A percentile compares a stretch with the other conserved stretches of the same genome.
phyloP scores from a whole-genome alignment of 306 rosid genomes.

The Vicia sativa region DNA sequence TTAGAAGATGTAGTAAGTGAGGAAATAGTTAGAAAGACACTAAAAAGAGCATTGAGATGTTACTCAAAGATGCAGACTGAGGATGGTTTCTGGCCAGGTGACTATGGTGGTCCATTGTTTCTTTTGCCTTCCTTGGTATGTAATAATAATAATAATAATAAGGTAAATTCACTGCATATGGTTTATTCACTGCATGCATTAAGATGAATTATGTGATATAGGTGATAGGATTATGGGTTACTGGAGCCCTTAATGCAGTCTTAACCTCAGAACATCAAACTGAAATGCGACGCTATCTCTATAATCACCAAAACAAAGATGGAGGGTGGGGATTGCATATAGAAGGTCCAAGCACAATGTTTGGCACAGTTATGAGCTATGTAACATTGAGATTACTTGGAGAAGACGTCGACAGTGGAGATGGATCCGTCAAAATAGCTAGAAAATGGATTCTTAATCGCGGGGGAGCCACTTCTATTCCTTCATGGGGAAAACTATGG shows the following conservation, averaged over 20 bases:
- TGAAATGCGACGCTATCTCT: conserved; percentile 64
- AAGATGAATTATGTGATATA: conserved; percentile 15
- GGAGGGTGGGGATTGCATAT: conserved; percentile 94
- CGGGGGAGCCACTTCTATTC: conserved; percentile 62
- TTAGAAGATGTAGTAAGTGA: conserved; percentile 33
- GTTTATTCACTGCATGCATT: too few relatives aligned
- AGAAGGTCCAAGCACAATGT: conserved; percentile 79
- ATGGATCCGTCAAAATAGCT: conserved; percentile 55
- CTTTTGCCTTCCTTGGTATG: conserved; percentile 72
- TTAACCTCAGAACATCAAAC: conserved; percentile 49
- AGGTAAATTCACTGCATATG: too few relatives aligned
- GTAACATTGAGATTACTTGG: conserved; percentile 69
- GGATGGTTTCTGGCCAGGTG: conserved; percentile 84
- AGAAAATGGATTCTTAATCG: conserved; percentile 73
- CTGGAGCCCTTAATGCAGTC: conserved; percentile 47
- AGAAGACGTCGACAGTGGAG: conserved; percentile 52
- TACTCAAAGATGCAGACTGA: conserved; percentile 57
- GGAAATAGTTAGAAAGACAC: conserved; percentile 38
- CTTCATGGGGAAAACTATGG: conserved; percentile 88
- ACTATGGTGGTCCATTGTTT: conserved; percentile 79
- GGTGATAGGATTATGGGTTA: conserved; percentile 69
- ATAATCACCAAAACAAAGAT: conserved; percentile 79
- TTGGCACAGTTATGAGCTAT: conserved; percentile 63
- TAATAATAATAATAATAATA: too few relatives aligned
- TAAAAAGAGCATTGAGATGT: conserved; percentile 56